Percentiles rank a stretch among this genome's conserved stretches.
These are phyloP conservation scores for Pyrus betulifolia DNA, from an alignment of 306 rosid species.

Conservation along the genomic window DNA sequence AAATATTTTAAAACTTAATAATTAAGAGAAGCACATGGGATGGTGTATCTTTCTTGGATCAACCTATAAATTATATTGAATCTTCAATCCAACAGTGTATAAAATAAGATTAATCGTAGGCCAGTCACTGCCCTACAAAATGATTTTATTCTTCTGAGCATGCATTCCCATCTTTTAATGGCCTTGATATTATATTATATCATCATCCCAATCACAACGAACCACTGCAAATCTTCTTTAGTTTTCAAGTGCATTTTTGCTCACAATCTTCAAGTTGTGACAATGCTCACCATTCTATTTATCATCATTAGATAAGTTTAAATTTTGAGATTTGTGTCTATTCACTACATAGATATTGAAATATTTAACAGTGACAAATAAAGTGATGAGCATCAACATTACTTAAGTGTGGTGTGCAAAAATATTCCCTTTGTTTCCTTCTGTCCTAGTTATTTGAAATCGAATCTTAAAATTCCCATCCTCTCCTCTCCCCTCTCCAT, in stretches of 20 bases:
- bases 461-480: not conserved
- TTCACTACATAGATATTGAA: no score
- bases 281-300: accelerated
- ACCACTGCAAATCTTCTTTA: constrained; percentile 11
- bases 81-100: constrained; percentile 12
- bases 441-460: not conserved
- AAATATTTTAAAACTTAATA: constrained; percentile 8
- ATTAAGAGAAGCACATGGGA: constrained; percentile 60
- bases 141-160: constrained; percentile 46
- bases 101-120: constrained; percentile 29
- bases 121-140: constrained; percentile 40
- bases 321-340: no score
- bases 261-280: no score
- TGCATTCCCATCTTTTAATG: constrained; percentile 32
- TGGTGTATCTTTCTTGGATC: constrained; percentile 39
- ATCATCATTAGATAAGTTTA: no score
- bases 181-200: constrained; percentile 20
- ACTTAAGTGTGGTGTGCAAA: no score
- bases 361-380: no score
- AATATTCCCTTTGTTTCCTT: not conserved
- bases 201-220: constrained; percentile 17
- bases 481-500: not conserved
- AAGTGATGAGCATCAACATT: no score
- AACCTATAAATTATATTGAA: constrained; percentile 12
- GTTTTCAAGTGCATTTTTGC: no score